These are phyloP conservation scores for Sporothrix curviconia DNA, from an alignment of 2,329 filamentous ascomycete genomes.

Conservation along the genomic window DNA sequence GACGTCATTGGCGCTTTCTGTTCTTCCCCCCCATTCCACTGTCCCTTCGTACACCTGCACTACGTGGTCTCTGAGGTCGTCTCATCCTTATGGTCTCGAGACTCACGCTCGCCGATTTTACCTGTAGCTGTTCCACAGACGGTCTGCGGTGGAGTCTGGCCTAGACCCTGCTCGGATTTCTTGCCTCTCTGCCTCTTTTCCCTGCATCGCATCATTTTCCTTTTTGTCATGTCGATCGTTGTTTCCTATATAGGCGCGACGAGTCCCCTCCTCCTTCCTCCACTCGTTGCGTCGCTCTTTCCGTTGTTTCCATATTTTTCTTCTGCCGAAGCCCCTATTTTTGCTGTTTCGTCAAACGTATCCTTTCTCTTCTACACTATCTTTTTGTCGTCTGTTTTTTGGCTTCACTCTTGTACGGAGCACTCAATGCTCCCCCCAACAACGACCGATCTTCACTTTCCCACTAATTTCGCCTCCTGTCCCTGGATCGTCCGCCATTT, in stretches of 20 bases:
- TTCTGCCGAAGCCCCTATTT: background rate
- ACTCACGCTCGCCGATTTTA: too few relatives aligned
- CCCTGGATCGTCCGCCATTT: constrained; percentile 1
- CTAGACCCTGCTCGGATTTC: too few relatives aligned
- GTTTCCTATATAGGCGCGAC: constrained; percentile 8
- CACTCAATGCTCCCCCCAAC: background rate
- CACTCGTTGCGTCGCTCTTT: background rate
- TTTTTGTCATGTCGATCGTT: background rate
- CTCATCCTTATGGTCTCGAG: too few relatives aligned
- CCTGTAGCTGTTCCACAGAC: too few relatives aligned
- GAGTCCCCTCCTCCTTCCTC: background rate
- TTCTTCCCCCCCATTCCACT: background rate
- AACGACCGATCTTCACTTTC: background rate
- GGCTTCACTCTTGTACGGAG: background rate
- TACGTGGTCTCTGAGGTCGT: too few relatives aligned
- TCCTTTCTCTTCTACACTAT: background rate
- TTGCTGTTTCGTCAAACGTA: background rate
- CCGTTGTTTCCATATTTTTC: background rate
- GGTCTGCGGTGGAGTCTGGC: too few relatives aligned
- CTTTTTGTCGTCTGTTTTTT: background rate
- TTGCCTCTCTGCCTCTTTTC: background rate
- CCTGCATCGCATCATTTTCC: constrained; percentile 4
- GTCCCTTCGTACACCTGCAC: background rate
- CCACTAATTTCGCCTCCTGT: background rate
- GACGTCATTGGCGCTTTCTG: background rate